A percentile compares a stretch with the other conserved stretches of the same genome.
These are phyloP conservation scores for Climacium dendroides DNA, from an alignment of 225 moss, liverwort and hornwort species.

Conservation along the genomic window DNA sequence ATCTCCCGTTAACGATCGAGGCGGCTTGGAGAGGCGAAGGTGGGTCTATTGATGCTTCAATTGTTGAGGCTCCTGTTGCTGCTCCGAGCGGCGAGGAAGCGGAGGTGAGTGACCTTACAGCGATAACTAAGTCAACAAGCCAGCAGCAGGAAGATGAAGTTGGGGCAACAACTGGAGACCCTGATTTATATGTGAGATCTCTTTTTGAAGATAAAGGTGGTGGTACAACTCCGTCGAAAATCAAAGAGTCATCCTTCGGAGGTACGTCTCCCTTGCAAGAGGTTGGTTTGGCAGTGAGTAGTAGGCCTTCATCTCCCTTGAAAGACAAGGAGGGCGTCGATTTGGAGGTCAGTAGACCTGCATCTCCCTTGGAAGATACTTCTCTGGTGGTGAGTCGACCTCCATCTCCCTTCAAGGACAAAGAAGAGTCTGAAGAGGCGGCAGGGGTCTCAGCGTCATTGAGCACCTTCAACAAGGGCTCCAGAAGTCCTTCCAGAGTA, in stretches of 20 bases:
- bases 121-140: neutral
- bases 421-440: conserved; percentile 17
- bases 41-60: conserved; percentile 16
- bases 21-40: conserved; percentile 57
- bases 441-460: neutral
- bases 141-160: neutral
- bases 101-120: conserved; percentile 22
- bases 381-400: conserved; percentile 22
- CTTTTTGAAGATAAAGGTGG: conserved; percentile 9
- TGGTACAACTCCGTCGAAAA: conserved; percentile 14
- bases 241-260: neutral
- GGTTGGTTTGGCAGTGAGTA: neutral
- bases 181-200: conserved; percentile 15
- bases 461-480: conserved; percentile 25
- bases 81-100: neutral
- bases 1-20: conserved; percentile 60
- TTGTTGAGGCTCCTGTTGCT: neutral
- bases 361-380: conserved; percentile 37
- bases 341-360: conserved; percentile 18
- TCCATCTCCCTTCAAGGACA: conserved; percentile 41
- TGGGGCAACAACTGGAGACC: neutral
- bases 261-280: conserved; percentile 24
- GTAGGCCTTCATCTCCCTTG: conserved; percentile 43
- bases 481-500: conserved; percentile 32
- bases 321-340: conserved; percentile 9